Base-by-base conservation (phyloP, 2,329 filamentous ascomycete genomes). In the Sporothrix inflata region DNA sequence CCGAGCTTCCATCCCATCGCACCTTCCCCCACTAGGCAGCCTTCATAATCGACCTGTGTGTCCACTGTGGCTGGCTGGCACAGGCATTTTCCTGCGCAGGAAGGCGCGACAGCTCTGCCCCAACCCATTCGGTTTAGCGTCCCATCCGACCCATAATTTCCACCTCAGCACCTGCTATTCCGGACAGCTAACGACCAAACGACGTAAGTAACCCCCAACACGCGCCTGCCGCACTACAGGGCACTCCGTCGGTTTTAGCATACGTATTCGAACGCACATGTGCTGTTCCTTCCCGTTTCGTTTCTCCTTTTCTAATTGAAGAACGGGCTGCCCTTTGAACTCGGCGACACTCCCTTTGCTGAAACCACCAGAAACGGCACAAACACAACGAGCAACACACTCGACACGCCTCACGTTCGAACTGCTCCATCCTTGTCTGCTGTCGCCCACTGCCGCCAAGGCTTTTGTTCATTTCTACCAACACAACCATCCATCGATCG, bases 11-110 rank as follows among this genome's bases (percentile, higher is more conserved):
- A 24, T 55, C 47, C 60, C 34, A 55, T 67, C 21, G 65, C 65
- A 53, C 63, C 67, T 73, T 73, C 73, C 74, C 73, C 68, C 55
- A 69, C 65, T 53, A 51, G 51, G 63, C 60, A 53, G 61, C 70
- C 24, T 34, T 14, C 16, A 55, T 21, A 47, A 47, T 61, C 11
- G n/a, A 27, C 60, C 60, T 14, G 60, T 7, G 8, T 40, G 60
- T 16, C 40, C 5, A 24, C 24, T 38, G 45, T 51, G 65, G 16
- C 45, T 53, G 9, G 65, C 27, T 53, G 8, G 42, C 42, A 68
- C 30, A 40, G 61, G 61, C 40, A 21, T 65, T 19, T 65, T 42
- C 34, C 21, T 38, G 21, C 34, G 47, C 60, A 71, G 61, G 61
- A 53, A 71, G 49, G 61, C 63, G 65, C 65, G 55, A 65, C 38